Evolutionary conservation across 2,329 filamentous ascomycete species (phyloP), one percentile per base, ranked within the genome.

Genomic region (Trichoderma asperellum): DNA sequence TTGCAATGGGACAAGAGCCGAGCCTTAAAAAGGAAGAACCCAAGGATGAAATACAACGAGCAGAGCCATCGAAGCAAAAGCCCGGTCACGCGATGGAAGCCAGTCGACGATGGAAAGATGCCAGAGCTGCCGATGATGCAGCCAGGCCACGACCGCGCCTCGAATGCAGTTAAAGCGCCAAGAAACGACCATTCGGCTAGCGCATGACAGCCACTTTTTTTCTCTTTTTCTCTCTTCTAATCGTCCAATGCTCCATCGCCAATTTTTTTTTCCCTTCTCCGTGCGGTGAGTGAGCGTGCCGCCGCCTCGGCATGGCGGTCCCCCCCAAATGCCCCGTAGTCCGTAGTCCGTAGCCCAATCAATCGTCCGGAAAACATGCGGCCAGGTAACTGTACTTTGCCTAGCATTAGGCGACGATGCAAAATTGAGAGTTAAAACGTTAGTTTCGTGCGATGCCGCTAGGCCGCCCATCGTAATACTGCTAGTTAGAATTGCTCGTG

Each of bases 131-230:
- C 55, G 55, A 37, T 35, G 55, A 55, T 29, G 52, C 47, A 63
- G 21, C 35, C 43, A 27, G 24, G 4, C 47, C 24, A 35, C 11
- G 24, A 24, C 29, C 37, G 29, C 43, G 57, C 56, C 6, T 57
- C 60, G 49, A 63, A 68, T 68, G 58, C 66, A 68, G 66, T 35
- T 55, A 68, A 57, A 55, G 49, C 58, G 66, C 66, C 66, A 68
- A 68, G 66, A 40, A 34, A 27, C 27, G 57, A n/a, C 59, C 43
- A 35, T 14, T 55, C 21, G 11, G 21, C 47, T 61, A 61, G 65
- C 65, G 65, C 57, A 47, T 47, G 65, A 68, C 65, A 55, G 34
- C 52, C 65, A 61, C 56, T 32, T n/a, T 43, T 65, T 34, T 47
- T 14, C 34, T 40, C 18, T 29, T 27, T 40, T 11, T 18, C 21